phyloP scores from a whole-genome alignment of 2,329 filamentous ascomycete species.

The Coleophoma crateriformis region DNA sequence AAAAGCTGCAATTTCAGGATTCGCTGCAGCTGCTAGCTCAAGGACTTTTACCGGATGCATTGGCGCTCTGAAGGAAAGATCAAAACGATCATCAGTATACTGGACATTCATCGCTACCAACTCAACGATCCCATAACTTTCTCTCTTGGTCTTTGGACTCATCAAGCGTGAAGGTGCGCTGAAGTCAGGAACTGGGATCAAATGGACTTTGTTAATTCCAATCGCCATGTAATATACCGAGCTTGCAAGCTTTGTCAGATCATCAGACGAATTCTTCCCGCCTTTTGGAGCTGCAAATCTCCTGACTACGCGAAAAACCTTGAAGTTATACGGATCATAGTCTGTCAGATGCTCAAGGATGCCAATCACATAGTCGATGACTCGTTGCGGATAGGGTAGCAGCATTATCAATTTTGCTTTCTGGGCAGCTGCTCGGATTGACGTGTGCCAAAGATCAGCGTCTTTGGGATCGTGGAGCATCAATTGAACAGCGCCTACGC shows the following conservation, averaged over 20 bases:
- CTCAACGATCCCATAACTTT: conserved; percentile 58
- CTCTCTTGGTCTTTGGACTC: conserved; percentile 37
- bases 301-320: conserved; percentile 64
- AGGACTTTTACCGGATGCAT: conserved; percentile 48
- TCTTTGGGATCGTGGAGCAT: conserved; percentile 61
- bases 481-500: conserved; percentile 56
- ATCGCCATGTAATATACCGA: conserved; percentile 64
- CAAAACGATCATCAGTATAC: conserved; percentile 59
- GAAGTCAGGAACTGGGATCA: conserved; percentile 59
- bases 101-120: conserved; percentile 54
- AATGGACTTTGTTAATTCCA: conserved; percentile 63
- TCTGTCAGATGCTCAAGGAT: conserved; percentile 61
- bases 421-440: conserved; percentile 54
- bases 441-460: conserved; percentile 58
- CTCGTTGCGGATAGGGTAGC: conserved; percentile 48
- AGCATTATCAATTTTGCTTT: conserved; percentile 45
- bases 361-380: conserved; percentile 56
- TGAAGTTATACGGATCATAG: conserved; percentile 62
- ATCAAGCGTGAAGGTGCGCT: conserved; percentile 35
- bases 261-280: conserved; percentile 56
- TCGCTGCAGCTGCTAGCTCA: conserved; percentile 58
- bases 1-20: conserved; percentile 57
- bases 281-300: conserved; percentile 48
- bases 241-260: conserved; percentile 58
- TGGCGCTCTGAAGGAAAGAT: conserved; percentile 57